These are phyloP conservation scores for Albizia julibrissin DNA, from an alignment of 306 rosid genomes.

Conservation along the genomic window DNA sequence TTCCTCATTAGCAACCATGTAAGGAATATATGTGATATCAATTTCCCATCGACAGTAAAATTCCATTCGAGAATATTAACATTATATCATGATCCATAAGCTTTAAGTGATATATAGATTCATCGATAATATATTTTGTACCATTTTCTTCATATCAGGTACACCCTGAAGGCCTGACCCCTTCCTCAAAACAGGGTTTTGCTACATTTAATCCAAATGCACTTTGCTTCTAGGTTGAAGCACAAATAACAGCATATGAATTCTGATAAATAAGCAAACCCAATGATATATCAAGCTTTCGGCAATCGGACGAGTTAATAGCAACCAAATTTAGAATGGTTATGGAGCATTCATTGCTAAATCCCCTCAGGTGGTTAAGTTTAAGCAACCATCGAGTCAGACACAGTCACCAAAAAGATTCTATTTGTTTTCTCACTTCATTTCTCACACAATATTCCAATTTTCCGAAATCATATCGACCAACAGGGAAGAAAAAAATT, in stretches of 20 bases:
- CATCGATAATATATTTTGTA: background rate
- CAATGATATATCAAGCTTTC: background rate
- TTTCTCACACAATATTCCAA: background rate
- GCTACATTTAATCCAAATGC: background rate
- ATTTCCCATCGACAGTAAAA: constrained; percentile 10
- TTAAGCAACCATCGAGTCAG: background rate
- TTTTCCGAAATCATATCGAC: background rate
- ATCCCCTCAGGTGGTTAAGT: background rate
- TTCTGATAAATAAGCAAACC: background rate
- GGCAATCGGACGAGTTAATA: background rate
- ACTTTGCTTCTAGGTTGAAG: constrained; percentile 1
- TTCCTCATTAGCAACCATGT: background rate
- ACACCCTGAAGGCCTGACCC: background rate
- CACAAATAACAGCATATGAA: background rate
- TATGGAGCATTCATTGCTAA: constrained; percentile 7
- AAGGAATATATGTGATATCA: background rate
- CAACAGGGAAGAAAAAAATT: background rate
- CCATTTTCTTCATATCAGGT: background rate
- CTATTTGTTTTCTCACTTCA: background rate
- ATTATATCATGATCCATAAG: background rate
- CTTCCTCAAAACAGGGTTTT: background rate
- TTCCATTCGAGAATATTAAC: constrained; percentile 5
- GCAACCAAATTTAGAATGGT: background rate
- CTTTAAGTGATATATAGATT: background rate
- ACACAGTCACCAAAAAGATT: background rate